A percentile compares a stretch with the other conserved stretches of the same genome.
These are phyloP conservation scores for Ustilago cynodontis DNA, from an alignment of 1,284 basidiomycete genomes.

Conservation along the genomic window DNA sequence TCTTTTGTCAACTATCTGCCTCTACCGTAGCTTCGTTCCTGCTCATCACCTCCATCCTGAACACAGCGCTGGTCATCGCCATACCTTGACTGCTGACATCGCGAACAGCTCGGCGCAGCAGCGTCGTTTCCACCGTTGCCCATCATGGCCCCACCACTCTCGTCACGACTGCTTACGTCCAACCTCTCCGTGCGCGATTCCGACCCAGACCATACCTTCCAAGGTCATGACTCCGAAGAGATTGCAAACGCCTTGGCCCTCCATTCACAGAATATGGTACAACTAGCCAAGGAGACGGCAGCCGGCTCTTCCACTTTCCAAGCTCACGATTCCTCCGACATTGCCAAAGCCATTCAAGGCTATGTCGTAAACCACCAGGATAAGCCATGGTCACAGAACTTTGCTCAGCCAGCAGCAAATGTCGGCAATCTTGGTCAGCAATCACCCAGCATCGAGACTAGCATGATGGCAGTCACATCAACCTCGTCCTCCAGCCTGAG, in stretches of 20 bases:
- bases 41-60: slow-evolving; percentile 8
- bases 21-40: background rate
- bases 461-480: background rate
- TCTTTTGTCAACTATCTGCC: no score
- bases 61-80: background rate
- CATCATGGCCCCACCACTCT: slow-evolving; percentile 28
- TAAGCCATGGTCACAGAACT: slow-evolving; percentile 25
- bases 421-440: background rate
- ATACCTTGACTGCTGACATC: background rate
- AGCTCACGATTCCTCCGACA: slow-evolving; percentile 38
- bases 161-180: background rate
- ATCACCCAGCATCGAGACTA: background rate
- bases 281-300: slow-evolving; percentile 25
- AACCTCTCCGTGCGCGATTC: slow-evolving; percentile 10
- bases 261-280: slow-evolving; percentile 41
- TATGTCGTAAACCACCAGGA: slow-evolving; percentile 45
- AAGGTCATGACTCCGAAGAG: slow-evolving; percentile 48
- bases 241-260: slow-evolving; percentile 43
- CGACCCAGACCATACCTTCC: slow-evolving; percentile 34
- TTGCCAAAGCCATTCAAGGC: slow-evolving; percentile 51
- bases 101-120: slow-evolving; percentile 5
- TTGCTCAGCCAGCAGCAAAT: slow-evolving; percentile 8
- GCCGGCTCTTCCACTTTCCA: slow-evolving; percentile 18
- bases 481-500: background rate
- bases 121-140: slow-evolving; percentile 5